These are phyloP conservation scores for Arachnomyces sp. DNA, from an alignment of 2,329 filamentous ascomycete species.

Conservation along the genomic window DNA sequence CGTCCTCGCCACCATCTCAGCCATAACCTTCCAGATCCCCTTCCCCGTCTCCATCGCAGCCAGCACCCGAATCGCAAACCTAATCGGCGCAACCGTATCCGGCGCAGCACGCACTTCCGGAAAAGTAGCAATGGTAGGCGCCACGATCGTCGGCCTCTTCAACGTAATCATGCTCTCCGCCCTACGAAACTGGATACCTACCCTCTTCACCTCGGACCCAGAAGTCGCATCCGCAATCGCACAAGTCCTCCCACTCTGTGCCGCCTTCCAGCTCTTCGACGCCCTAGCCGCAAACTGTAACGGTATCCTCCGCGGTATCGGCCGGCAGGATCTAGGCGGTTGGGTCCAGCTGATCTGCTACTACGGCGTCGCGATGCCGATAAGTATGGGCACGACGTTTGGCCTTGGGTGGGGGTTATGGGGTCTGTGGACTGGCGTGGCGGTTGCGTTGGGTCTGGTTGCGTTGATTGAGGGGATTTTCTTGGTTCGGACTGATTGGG, in stretches of 20 bases:
- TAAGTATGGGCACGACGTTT: conserved; percentile 73
- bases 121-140: conserved; percentile 64
- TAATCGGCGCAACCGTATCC: conserved; percentile 79
- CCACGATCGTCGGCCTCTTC: conserved; percentile 65
- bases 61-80: conserved; percentile 80
- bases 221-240: conserved; percentile 64
- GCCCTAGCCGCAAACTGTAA: conserved; percentile 71
- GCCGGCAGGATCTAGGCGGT: conserved; percentile 80
- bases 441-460: conserved; percentile 59
- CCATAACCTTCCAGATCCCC: conserved; percentile 81
- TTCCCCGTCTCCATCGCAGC: conserved; percentile 86
- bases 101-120: conserved; percentile 72
- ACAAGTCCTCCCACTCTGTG: conserved; percentile 67
- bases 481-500: conserved; percentile 49
- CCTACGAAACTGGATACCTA: conserved; percentile 65
- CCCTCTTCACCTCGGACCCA: conserved; percentile 67
- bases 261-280: conserved; percentile 86
- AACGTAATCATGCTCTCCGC: conserved; percentile 65
- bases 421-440: conserved; percentile 75
- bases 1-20: conserved; percentile 68
- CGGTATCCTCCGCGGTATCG: conserved; percentile 77
- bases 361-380: conserved; percentile 77
- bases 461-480: conserved; percentile 50
- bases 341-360: conserved; percentile 83
- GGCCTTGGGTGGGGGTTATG: conserved; percentile 66